Base-by-base conservation (phyloP, 2,329 filamentous ascomycete species). In the Plectosphaerella sp. region DNA sequence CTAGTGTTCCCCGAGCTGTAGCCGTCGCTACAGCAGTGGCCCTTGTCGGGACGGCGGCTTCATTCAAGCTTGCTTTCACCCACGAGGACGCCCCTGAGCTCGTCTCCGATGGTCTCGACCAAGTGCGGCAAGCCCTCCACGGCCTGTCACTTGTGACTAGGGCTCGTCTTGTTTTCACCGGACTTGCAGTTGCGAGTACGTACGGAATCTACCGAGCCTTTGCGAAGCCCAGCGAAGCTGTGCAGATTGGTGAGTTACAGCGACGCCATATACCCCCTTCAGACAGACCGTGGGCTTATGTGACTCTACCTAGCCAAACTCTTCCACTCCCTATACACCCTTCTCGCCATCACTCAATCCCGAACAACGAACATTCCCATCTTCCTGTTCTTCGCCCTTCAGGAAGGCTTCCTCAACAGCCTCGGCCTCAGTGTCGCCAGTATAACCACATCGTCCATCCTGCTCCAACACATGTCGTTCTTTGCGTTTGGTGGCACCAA, bases 401-500 rank as follows among this genome's bases (percentile, higher is more conserved):
- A 85, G 52, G 76, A 79, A 59, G 68, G 76, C 56, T 74, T 75
- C 52, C 65, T 86, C 16, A 65, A 71, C 15, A 65, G 71, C 42
- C 69, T 78, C 45, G 57, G 72, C 55, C 75, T 86, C 47, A 70
- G 73, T 20, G 67, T 74, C 20, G 61, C 76, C 24, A 84, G 91
- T 61, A 76, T 89, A 45, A 86, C 86, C 5, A 81, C 85, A 10
- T 86, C 88, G 0, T 83, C 82, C 9, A 74, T 97, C 35, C 80
- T 97, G 35, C 75, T 96, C 41, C 87, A 95, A 59, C 86, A 92
- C 70, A 76, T 83, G 36, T 86, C 87, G 49, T 99, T 96, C 77
- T 99, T 97, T 66, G 87, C 90, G 28, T 84, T 91, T 57, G 94
- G 92, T 22, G 91, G 91, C 65, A 90, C 89, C 46, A 99, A 99